Conservation (phyloP, 345 rosid genomes). For the Citropsis articulata region DNA sequence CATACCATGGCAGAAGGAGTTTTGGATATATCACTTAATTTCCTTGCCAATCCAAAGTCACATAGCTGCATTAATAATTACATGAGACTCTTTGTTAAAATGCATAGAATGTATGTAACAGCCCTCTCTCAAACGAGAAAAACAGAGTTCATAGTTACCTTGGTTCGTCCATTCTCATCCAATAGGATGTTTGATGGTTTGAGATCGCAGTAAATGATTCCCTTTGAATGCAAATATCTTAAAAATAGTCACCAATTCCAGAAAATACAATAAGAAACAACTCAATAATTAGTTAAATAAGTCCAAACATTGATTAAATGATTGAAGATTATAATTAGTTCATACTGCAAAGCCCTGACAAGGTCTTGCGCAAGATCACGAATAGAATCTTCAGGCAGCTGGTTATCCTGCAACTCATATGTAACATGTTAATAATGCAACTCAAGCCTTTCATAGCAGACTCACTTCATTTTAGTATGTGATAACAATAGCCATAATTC, state of each 20-base stretch:
- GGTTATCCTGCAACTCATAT: conserved; percentile 61
- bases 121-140: conserved; percentile 2
- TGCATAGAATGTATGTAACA: conserved; percentile 13
- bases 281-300: background rate
- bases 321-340: conserved; percentile 13
- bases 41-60: conserved; percentile 94
- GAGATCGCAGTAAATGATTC: conserved; percentile 86
- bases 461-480: background rate
- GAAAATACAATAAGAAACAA: background rate
- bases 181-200: conserved; percentile 95
- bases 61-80: conserved; percentile 68
- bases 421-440: conserved; percentile 8
- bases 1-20: conserved; percentile 70
- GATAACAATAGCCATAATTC: background rate
- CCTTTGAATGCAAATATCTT: conserved; percentile 88
- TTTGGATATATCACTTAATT: conserved; percentile 68
- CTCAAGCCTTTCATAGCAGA: conserved; percentile 5
- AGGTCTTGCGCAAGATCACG: conserved; percentile 74
- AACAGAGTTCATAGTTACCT: conserved; percentile 42
- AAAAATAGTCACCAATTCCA: conserved; percentile 12
- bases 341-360: conserved; percentile 85
- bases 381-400: conserved; percentile 89
- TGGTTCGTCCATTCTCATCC: conserved; percentile 86
- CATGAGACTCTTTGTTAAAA: conserved; percentile 1
- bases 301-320: background rate